Base-by-base conservation (phyloP, 305 asterid genomes). In the Fraxinus dipetala region DNA sequence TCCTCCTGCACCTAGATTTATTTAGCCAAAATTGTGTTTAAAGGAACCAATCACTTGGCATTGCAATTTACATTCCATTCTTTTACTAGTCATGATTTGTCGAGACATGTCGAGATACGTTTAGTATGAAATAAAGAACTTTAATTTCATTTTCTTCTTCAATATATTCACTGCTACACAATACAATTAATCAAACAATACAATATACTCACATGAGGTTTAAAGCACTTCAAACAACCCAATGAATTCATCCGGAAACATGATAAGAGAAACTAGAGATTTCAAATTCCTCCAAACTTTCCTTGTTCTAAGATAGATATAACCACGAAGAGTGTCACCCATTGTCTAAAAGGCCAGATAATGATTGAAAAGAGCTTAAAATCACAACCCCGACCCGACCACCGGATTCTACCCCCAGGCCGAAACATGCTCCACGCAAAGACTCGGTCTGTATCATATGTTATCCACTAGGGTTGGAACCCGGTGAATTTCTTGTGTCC, bases 1-100 rank as follows among this genome's bases (percentile, higher is more conserved):
- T 90, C 93, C 0, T 76, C 88, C 0, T 90, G 93, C 40, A 36
- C 65, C 51, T 87, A 81, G 81, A 77, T 18, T 24, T 67, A 2
- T 43, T 43, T 43, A 43, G 54, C 54, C n/a, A 11, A 43, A 11
- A 43, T 51, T 51, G 20, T 51, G 61, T 51, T 16, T 5, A 16
- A 48, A 48, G 36, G 78, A 13, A 77, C 26, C 24, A 30, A 48
- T 56, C 61, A 80, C 72, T 59, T 20, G 54, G 78, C 77, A 65
- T 20, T 83, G 83, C 79, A 83, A 76, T 43, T 43, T 43, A 43
- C 54, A 43, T 11, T 43, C 54, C 54, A 3, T 43, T 43, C 51
- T 45, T 45, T 45, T 45, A 45, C 56, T 3, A 13, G 5, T 45
- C 56, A 45, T 13, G 18, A 45, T 45, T 45, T 45, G 56, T 45